Percentiles rank a stretch among this genome's conserved stretches.
phyloP scores from a whole-genome alignment of 768 basidiomycete species.

The Mycena sanguinolenta region DNA sequence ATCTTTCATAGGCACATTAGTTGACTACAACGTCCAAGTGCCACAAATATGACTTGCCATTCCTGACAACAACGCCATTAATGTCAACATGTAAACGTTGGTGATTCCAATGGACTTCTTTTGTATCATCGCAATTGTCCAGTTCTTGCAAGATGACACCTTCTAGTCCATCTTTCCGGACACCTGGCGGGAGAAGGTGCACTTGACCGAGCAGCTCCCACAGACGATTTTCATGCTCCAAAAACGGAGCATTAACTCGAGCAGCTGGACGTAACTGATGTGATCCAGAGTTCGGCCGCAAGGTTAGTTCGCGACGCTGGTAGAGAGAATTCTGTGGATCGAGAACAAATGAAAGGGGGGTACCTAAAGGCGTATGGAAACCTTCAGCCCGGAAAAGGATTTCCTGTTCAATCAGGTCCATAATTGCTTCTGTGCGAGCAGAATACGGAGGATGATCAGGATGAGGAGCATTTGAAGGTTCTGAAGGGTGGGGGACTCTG shows the following conservation, averaged over 20 bases:
- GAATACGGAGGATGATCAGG: no score
- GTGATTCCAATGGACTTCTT: conserved; percentile 23
- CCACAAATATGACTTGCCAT: background rate
- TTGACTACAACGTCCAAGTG: no score
- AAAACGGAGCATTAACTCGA: conserved; percentile 7
- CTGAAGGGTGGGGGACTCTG: no score
- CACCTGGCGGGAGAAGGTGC: conserved; percentile 9
- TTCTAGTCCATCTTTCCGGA: background rate
- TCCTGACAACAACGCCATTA: conserved; percentile 7
- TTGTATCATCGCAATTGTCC: background rate
- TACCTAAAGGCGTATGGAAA: background rate
- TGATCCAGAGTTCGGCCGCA: background rate
- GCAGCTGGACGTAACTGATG: conserved; percentile 15
- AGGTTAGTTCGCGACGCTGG: background rate
- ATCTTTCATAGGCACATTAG: background rate
- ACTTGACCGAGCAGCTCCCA: conserved; percentile 9
- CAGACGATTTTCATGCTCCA: conserved; percentile 17
- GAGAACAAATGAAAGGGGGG: conserved; percentile 35
- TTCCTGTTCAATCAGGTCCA: background rate
- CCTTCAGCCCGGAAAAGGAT: background rate
- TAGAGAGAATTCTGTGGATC: conserved; percentile 30
- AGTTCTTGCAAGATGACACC: background rate
- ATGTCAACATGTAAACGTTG: conserved; percentile 13
- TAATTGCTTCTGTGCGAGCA: no score
- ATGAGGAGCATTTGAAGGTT: no score